These are phyloP conservation scores for Echinosophora koreensis DNA, from an alignment of 306 rosid species.

Conservation along the genomic window DNA sequence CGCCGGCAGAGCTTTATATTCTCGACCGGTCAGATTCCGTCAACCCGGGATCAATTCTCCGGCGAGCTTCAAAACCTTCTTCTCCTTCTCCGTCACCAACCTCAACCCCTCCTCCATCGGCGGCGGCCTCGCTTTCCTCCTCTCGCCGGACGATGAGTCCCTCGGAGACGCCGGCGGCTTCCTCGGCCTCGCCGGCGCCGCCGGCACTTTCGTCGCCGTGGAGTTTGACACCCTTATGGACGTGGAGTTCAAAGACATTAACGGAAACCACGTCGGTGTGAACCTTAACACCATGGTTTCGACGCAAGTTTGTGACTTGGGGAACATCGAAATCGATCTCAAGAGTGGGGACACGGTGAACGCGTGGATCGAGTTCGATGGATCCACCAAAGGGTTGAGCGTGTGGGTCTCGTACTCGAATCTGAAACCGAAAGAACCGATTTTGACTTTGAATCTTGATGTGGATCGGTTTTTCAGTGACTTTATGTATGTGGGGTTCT, in stretches of 20 bases:
- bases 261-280: slow-evolving; percentile 95
- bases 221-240: slow-evolving; percentile 96
- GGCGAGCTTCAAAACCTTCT: slow-evolving; percentile 84
- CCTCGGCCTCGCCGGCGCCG: slow-evolving; percentile 63
- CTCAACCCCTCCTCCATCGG: slow-evolving; percentile 94
- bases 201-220: slow-evolving; percentile 71
- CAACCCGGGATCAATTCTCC: slow-evolving; percentile 54
- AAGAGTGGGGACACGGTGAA: slow-evolving; percentile 86
- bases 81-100: slow-evolving; percentile 79
- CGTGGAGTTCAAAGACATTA: slow-evolving; percentile 85
- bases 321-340: slow-evolving; percentile 68
- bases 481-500: slow-evolving; percentile 95
- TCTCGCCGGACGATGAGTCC: slow-evolving; percentile 66
- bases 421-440: slow-evolving; percentile 82
- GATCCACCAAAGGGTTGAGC: slow-evolving; percentile 58
- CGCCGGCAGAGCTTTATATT: slow-evolving; percentile 80
- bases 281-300: slow-evolving; percentile 87
- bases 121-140: slow-evolving; percentile 86
- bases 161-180: slow-evolving; percentile 85
- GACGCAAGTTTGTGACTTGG: slow-evolving; percentile 64
- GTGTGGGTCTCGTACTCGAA: slow-evolving; percentile 89
- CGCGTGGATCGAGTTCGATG: slow-evolving; percentile 90
- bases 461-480: slow-evolving; percentile 73
- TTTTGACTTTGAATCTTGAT: slow-evolving; percentile 70
- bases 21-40: slow-evolving; percentile 75